These are phyloP conservation scores for Misopates orontium DNA, from an alignment of 257 asterid genomes.

Conservation along the genomic window DNA sequence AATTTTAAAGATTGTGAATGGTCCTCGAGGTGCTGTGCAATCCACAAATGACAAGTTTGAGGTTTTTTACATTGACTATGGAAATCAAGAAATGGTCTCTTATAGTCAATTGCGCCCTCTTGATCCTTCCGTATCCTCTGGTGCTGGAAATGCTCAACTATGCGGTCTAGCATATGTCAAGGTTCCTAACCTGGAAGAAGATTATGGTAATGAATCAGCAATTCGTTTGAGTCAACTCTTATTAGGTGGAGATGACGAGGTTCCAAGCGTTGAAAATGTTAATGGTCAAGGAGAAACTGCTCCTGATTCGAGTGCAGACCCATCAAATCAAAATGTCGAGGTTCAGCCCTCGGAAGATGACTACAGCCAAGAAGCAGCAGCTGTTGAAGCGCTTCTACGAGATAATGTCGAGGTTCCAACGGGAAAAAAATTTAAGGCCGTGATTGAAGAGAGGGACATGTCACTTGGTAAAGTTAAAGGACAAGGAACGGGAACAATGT, in stretches of 20 bases:
- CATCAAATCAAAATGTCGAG: conserved; percentile 45
- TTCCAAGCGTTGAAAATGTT: no score
- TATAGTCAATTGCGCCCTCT: conserved; percentile 77
- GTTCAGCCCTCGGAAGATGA: conserved; percentile 81
- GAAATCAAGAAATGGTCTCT: conserved; percentile 84
- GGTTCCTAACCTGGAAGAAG: conserved; percentile 77
- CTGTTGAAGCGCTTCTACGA: neutral
- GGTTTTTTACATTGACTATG: conserved; percentile 90
- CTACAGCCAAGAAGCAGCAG: conserved; percentile 85
- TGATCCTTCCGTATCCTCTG: conserved; percentile 67
- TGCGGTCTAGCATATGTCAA: conserved; percentile 79
- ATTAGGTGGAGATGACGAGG: conserved; percentile 29
- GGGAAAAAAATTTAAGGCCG: conserved; percentile 73
- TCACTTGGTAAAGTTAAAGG: conserved; percentile 95
- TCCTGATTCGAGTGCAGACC: no score
- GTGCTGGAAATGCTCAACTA: conserved; percentile 92
- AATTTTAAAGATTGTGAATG: conserved; percentile 63
- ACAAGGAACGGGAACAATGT: conserved; percentile 89
- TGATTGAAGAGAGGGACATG: conserved; percentile 75
- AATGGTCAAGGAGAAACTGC: no score
- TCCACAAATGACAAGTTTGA: conserved; percentile 78
- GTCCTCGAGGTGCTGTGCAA: conserved; percentile 73
- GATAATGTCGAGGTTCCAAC: conserved; percentile 64
- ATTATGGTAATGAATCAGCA: conserved; percentile 92
- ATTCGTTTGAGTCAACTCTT: conserved; percentile 63